Base-by-base conservation (phyloP, 2,329 filamentous ascomycete species). In the Ceratocystis huliohia region DNA sequence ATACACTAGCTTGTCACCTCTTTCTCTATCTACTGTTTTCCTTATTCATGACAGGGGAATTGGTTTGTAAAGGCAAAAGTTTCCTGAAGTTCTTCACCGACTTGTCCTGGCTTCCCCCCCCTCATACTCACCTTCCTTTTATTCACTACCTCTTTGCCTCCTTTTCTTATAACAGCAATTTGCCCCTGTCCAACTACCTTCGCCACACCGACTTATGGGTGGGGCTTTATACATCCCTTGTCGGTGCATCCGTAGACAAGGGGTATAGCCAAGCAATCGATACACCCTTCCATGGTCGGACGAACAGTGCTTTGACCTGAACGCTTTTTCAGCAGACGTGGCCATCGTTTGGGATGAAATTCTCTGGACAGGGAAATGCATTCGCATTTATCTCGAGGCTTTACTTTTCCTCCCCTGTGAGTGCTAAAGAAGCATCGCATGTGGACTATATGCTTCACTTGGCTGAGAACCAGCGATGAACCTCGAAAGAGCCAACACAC, bases 81-180 rank as follows among this genome's bases (percentile, higher is more conserved):
- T 64, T 44, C 30, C 63, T 30, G 28, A 30, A 28, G n/a, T 22
- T 64, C 15, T 64, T 25, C 50, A 57, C 41, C 30, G 33, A 30
- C 46, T 65, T 57, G 28, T 37, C 46, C 53, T 48, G 5, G 5
- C 13, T 33, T 4, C 46, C n/a, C 8, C 7, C 68, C 70, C 71
- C n/a, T n/a, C 17, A 17, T n/a, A 20, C 37, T 48, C 37, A 33
- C 8, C 37, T 13, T 41, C 10, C 3, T 41, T 41, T 41, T 41
- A 13, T 41, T 13, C 41, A 33, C 53, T 20, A 15, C 22, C 41
- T n/a, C 48, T 46, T 56, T 46, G n/a, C 45, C 48, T 66, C 33
- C 8, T 69, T 70, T 73, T 61, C 45, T 33, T 46, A 63, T 22
- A 48, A 45, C 67, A 67, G 67, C 65, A 66, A 63, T 50, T 70